Base-by-base conservation (phyloP, 345 rosid genomes). In the Psidium guajava region DNA sequence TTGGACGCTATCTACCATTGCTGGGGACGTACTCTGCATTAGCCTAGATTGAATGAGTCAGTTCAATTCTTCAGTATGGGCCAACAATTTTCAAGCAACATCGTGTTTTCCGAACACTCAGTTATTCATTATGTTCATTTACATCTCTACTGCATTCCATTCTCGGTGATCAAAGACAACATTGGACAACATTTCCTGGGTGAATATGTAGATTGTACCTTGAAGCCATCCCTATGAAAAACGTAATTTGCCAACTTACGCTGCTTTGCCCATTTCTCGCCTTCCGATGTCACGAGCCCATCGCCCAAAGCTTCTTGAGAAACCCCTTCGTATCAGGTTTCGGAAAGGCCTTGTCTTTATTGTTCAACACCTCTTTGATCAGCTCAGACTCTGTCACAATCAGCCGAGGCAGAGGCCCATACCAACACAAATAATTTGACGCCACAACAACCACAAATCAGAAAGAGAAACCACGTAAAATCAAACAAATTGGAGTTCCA, bases 221-320 rank as follows among this genome's bases (percentile, higher is more conserved):
- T 91, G 84, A 93, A 87, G 88, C 87, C 74, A 47, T 93, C 90
- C 8, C 89, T 88, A 87, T 90, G 91, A 84, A 93, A 93, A 57
- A 91, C 91, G 36, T 88, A 87, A 82, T 88, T 91, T 47, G 94
- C 92, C 44, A 92, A 84, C 86, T 90, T 92, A 44, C 92, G 91
- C 32, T 83, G 84, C 85, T 81, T 92, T 2, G 12, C 55, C 92
- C 95, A 93, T 89, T 91, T 92, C n/a, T 86, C 84, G 20, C 92
- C 91, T 69, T 44, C 32, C 1, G 91, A 36, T 5, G 86, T 13
- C 36, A 85, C 88, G 14, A 90, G 88, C 11, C 93, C 94, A 53
- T 92, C 88, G 1, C 95, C 93, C 9, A 87, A 13, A 91, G 82
- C 84, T 80, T 88, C 57, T 84, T 82, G 16, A 54, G 1, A 47